Percentiles rank a stretch among this genome's conserved stretches.
These are phyloP conservation scores for Fusarium marasasianum DNA, from an alignment of 2,329 filamentous ascomycete genomes.

Conservation along the genomic window DNA sequence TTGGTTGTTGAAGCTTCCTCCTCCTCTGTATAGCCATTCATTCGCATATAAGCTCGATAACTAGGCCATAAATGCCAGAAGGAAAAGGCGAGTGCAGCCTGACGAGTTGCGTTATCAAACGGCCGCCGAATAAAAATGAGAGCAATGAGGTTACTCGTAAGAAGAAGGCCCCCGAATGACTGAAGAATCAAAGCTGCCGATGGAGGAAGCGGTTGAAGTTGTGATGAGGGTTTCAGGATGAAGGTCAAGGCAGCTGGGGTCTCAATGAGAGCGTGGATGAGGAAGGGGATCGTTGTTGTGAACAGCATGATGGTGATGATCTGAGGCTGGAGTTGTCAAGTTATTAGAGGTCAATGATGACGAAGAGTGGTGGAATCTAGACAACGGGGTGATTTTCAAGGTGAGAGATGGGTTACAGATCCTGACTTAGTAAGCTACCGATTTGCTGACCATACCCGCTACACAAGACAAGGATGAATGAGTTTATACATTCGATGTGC, in stretches of 20 bases:
- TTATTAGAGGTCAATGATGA: neutral
- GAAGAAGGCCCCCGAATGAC: constrained; percentile 59
- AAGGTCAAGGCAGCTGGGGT: constrained; percentile 58
- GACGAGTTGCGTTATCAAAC: constrained; percentile 45
- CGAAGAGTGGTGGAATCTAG: neutral
- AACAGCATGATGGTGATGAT: neutral
- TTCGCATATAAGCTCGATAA: constrained; percentile 51
- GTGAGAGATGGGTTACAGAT: too few species aligned
- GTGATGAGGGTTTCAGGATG: constrained; percentile 52
- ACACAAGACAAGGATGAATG: neutral
- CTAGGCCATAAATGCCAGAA: constrained; percentile 61
- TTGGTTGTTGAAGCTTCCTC: constrained; percentile 18
- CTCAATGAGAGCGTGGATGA: constrained; percentile 52
- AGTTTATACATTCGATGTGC: neutral
- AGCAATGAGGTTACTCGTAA: constrained; percentile 56
- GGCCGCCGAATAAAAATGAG: constrained; percentile 48
- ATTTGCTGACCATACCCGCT: neutral
- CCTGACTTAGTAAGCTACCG: constrained; percentile 4
- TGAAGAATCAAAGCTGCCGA: constrained; percentile 56
- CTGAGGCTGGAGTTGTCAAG: neutral
- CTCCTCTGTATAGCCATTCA: constrained; percentile 43
- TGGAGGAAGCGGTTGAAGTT: constrained; percentile 53
- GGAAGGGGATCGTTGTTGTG: constrained; percentile 46
- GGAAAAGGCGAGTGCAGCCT: constrained; percentile 53
- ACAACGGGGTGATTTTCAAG: neutral